Evolutionary conservation across 805 yeast genomes (phyloP), one percentile per base, ranked within the genome.

Genomic region (Naumovozyma baii): DNA sequence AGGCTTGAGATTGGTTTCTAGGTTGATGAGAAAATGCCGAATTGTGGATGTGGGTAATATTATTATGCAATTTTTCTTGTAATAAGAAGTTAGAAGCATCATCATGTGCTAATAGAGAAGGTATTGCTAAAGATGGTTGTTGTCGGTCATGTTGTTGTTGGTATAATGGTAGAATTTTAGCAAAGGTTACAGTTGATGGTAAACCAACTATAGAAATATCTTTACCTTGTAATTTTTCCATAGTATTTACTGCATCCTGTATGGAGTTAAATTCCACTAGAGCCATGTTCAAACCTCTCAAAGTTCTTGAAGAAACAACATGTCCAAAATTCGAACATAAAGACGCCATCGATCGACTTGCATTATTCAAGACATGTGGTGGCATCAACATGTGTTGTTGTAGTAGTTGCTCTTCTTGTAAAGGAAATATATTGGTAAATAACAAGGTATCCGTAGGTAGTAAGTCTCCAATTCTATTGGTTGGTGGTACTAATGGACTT

Each of bases 371-470:
- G 1, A 73, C 58, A 9, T 77, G 68, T n/a, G 26, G 26, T 22
- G 26, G 9, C 12, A 69, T 63, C 3, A 65, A 57, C 13, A 58
- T 59, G 2, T 74, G 60, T 7, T 96, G 96, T 33, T 51, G 57
- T 38, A 7, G 26, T 22, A 22, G 10, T 7, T 7, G 10, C 7
- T 22, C 9, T 22, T 54, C 56, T 42, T 59, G 64, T 26, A 61
- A 42, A 0, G 66, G 57, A 39, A 49, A 60, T 17, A 90, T 69
- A 52, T 88, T 86, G 36, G 87, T 83, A 39, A 92, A 67, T 49
- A 87, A 70, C 34, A 90, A 66, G 9, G 85, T 77, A 47, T 80
- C 76, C 0, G 94, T 78, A 15, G 94, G 90, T n/a, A 81, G 78
- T 49, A 85, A 57, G 16, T 49, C 68, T 47, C 85, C 67, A 34